Evolutionary conservation across 495 filamentous ascomycete genomes (phyloP).

Genomic region (Hypoxylon rickii): DNA sequence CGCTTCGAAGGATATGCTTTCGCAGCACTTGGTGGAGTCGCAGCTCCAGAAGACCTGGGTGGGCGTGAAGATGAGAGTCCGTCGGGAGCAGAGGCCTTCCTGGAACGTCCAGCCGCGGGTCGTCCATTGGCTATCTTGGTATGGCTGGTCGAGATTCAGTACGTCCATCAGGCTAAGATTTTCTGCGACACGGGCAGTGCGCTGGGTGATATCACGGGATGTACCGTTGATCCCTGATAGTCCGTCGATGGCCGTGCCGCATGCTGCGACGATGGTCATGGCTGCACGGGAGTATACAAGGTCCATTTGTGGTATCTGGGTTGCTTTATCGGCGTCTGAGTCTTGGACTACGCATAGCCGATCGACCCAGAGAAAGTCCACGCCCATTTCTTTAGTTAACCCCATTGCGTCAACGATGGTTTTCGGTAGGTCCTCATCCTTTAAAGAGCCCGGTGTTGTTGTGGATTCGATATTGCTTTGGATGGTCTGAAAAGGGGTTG

Average conservation of each 20-base stretch:
- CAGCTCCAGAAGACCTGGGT: slow-evolving; percentile 40
- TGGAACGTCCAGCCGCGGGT: slow-evolving; percentile 50
- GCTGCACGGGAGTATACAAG: slow-evolving; percentile 31
- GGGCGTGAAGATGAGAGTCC: slow-evolving; percentile 39
- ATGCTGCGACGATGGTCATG: slow-evolving; percentile 39
- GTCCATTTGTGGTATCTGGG: slow-evolving; percentile 40
- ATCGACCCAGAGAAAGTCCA: slow-evolving; percentile 47
- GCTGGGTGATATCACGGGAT: neutral
- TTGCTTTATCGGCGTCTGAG: slow-evolving; percentile 31
- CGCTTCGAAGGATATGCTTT: slow-evolving; percentile 20
- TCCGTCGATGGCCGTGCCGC: slow-evolving; percentile 9
- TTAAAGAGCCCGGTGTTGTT: neutral
- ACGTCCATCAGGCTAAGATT: slow-evolving; percentile 14
- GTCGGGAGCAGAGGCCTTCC: slow-evolving; percentile 42
- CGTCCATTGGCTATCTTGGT: slow-evolving; percentile 35
- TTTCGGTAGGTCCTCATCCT: slow-evolving; percentile 9
- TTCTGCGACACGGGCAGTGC: slow-evolving; percentile 7
- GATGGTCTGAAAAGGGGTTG: slow-evolving; percentile 4
- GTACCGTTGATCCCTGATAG: slow-evolving; percentile 15
- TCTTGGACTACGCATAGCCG: slow-evolving; percentile 43
- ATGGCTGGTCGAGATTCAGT: slow-evolving; percentile 7
- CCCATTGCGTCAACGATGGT: slow-evolving; percentile 41
- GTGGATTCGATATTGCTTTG: neutral
- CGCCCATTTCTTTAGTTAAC: slow-evolving; percentile 33
- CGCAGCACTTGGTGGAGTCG: slow-evolving; percentile 17